Base-by-base conservation (phyloP, 257 asterid genomes). In the Misopates orontium region DNA sequence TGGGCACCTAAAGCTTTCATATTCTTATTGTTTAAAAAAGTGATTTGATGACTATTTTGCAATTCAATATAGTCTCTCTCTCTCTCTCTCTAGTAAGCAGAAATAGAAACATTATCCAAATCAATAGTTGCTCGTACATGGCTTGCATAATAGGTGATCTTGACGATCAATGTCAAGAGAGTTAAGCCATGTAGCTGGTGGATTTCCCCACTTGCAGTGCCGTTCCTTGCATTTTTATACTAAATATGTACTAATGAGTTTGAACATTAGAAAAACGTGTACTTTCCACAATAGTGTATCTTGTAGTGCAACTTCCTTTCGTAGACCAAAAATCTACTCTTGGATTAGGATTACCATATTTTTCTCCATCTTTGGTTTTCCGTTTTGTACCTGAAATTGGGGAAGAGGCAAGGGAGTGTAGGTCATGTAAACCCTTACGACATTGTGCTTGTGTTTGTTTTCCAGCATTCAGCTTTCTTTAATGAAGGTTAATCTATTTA, bases 1-100 rank as follows among this genome's bases (percentile, higher is more conserved):
- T 71, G 60, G 23, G 42, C 64, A 28, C 69, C 67, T 50, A 31
- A 56, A 25, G 54, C 22, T 19, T 32, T 58, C 57, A 5, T 62
- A 42, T 66, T 54, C 48, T 54, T 21, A 41, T 42, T 39, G 31
- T 47, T 44, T 41, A 19, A 60, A 18, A 56, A 31, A 22, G 36
- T 14, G 17, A 66, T 36, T 44, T 54, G 61, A 56, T 63, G 64
- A 31, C 60, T 44, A 62, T 69, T 58, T 10, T 45, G 45, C 20
- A 55, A 22, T n/a, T 55, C 18, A n/a, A 13, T 31, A 20, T 36
- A 16, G 10, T 47, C 36, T 12, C 10, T 19, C 28, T 17, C 50
- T 44, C n/a, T 12, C 50, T 4, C 50, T 51, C 40, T 66, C 47
- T 42, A 25, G n/a, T 15, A 42, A 58, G 49, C 63, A 52, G 28